phyloP scores from a whole-genome alignment of 2,329 filamentous ascomycete species.

The Botrytis porri region DNA sequence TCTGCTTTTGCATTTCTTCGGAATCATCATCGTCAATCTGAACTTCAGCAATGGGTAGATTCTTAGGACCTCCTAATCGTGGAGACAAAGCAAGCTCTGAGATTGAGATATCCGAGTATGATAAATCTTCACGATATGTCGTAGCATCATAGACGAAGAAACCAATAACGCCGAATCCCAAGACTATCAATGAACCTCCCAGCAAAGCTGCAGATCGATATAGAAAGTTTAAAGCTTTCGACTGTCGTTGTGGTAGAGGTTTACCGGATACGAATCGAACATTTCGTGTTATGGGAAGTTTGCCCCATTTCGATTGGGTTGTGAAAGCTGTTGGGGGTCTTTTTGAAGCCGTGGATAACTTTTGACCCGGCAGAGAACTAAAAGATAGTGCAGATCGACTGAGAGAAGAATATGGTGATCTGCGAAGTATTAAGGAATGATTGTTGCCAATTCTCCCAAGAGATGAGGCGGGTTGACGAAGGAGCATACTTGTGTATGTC shows the following conservation, averaged over 20 bases:
- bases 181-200: slow-evolving; percentile 71
- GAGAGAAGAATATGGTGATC: neutral
- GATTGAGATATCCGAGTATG: slow-evolving; percentile 72
- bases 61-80: slow-evolving; percentile 84
- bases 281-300: slow-evolving; percentile 19
- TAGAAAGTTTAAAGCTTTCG: slow-evolving; percentile 53
- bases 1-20: slow-evolving; percentile 64
- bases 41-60: slow-evolving; percentile 84
- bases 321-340: neutral
- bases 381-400: neutral
- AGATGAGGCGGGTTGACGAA: slow-evolving; percentile 27
- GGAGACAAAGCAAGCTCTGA: slow-evolving; percentile 80
- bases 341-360: neutral
- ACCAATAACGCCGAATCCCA: slow-evolving; percentile 66
- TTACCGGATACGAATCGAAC: slow-evolving; percentile 47
- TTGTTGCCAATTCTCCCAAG: slow-evolving; percentile 24
- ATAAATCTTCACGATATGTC: slow-evolving; percentile 75
- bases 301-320: slow-evolving; percentile 18
- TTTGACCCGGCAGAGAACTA: neutral
- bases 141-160: slow-evolving; percentile 95
- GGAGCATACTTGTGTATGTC: slow-evolving; percentile 26
- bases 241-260: slow-evolving; percentile 50
- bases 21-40: slow-evolving; percentile 86
- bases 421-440: slow-evolving; percentile 14
- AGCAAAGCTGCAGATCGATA: slow-evolving; percentile 69